These are phyloP conservation scores for Plasmopara viticola DNA, from an alignment of 352 stramenopile genomes.

Conservation along the genomic window DNA sequence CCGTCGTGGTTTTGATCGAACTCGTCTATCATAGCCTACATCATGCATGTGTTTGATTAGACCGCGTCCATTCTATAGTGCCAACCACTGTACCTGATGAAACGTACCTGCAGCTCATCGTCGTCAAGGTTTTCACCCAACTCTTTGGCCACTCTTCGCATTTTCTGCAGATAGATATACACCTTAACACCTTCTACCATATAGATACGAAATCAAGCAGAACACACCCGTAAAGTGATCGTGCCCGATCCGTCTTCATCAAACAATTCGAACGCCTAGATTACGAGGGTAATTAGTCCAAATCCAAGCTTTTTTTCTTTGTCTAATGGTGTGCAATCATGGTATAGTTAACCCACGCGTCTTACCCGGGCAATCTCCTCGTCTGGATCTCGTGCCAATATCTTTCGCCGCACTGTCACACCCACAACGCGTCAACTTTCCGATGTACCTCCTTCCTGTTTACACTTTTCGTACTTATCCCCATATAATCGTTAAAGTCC, in stretches of 20 bases:
- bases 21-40: conserved; percentile 92
- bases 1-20: conserved; percentile 93
- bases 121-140: conserved; percentile 90
- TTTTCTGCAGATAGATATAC: conserved; percentile 53
- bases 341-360: conserved; percentile 12
- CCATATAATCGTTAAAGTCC: conserved; percentile 88
- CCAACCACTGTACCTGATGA: too few species aligned
- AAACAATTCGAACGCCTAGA: conserved; percentile 91
- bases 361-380: conserved; percentile 87
- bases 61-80: not conserved
- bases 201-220: not conserved
- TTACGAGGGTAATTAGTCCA: conserved; percentile 16
- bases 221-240: conserved; percentile 70
- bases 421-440: conserved; percentile 5
- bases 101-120: conserved; percentile 73
- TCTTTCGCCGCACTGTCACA: conserved; percentile 64
- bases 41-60: not conserved
- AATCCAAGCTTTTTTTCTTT: conserved; percentile 17
- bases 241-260: conserved; percentile 88
- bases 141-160: conserved; percentile 89
- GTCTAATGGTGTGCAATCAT: conserved; percentile 14
- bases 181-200: too few species aligned
- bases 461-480: conserved; percentile 68
- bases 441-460: not conserved
- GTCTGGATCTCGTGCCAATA: conserved; percentile 82